phyloP scores from a whole-genome alignment of 345 rosid species.

The Syzygium grande region DNA sequence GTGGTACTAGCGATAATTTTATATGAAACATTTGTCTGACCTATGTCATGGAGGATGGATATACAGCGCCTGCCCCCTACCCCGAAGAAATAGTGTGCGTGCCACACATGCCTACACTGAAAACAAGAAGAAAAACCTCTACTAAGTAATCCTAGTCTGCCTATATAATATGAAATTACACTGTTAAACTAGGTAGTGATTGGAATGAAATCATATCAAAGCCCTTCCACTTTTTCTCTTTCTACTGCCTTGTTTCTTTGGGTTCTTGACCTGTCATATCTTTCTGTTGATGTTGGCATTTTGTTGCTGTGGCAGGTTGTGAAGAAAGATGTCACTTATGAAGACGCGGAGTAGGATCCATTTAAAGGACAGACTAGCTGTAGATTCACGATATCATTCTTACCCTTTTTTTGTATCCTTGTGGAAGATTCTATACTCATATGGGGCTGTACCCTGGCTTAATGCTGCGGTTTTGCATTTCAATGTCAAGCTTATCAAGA shows the following conservation, averaged over 20 bases:
- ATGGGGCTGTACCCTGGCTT: not conserved
- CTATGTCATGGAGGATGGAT: not conserved
- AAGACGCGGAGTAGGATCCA: constrained; percentile 20
- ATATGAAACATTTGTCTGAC: not conserved
- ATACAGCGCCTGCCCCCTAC: not conserved
- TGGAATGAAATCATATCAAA: not conserved
- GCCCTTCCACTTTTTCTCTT: not conserved
- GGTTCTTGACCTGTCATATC: not conserved
- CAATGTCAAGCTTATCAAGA: not conserved
- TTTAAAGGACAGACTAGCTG: not conserved
- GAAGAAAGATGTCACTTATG: constrained; percentile 36
- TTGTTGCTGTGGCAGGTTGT: constrained; percentile 34
- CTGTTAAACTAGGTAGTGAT: not conserved
- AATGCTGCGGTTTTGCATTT: not conserved
- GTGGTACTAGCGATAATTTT: not conserved
- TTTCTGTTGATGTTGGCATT: not conserved
- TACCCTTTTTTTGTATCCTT: not conserved
- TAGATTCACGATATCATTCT: not conserved
- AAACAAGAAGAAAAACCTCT: not conserved
- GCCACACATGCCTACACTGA: not conserved
- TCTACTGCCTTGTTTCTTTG: not conserved
- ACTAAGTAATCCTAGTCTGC: not conserved
- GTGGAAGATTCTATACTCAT: not conserved
- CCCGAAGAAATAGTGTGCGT: not conserved
- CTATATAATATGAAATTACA: not conserved